Conservation (phyloP, 1,284 basidiomycete species). For the Ustilago nuda region DNA sequence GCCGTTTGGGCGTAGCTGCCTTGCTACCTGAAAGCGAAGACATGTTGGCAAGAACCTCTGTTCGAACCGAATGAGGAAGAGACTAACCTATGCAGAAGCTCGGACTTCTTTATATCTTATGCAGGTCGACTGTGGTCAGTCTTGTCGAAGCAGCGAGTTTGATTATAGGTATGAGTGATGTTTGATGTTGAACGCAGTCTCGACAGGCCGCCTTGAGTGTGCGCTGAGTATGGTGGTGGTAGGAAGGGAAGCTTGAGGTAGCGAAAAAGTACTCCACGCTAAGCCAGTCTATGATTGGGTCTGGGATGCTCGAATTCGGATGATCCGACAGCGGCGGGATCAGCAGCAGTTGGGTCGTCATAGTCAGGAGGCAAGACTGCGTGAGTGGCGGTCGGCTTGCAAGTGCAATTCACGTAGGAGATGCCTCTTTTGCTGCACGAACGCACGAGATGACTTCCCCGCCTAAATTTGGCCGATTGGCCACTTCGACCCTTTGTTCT, state of each 20-base stretch:
- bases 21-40: not conserved
- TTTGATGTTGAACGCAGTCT: not conserved
- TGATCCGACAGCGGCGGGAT: not conserved
- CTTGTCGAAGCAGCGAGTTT: not conserved
- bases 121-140: not conserved
- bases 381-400: not conserved
- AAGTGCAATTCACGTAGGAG: too few species aligned
- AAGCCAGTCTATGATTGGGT: not conserved
- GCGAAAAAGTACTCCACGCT: not conserved
- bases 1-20: slow-evolving; percentile 19
- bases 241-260: not conserved
- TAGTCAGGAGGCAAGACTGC: not conserved
- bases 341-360: not conserved
- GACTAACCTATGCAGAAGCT: not conserved
- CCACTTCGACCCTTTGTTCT: not conserved
- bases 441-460: not conserved
- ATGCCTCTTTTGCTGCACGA: not conserved
- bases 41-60: not conserved
- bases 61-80: not conserved
- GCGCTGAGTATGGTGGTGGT: not conserved
- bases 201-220: not conserved
- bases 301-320: not conserved
- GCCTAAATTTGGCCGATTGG: slow-evolving; percentile 1
- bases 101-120: not conserved
- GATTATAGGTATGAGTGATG: not conserved